Base-by-base conservation (phyloP, 371 early-diverging fungal genomes). In the Rhizomucor pusillus region DNA sequence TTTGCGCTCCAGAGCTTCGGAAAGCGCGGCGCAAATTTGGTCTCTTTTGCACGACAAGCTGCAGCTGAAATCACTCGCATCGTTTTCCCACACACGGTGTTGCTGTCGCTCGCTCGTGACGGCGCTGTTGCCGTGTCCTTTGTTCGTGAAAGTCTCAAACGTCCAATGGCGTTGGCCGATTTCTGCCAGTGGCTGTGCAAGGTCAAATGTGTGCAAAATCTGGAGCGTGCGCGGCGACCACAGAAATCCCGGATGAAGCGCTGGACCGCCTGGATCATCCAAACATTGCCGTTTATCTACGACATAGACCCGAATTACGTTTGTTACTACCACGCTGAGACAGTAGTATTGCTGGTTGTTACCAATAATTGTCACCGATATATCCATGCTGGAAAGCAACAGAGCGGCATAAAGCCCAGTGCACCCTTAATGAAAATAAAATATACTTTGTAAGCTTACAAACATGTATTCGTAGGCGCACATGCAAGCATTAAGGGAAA, bases 331-430 rank as follows among this genome's bases (percentile, higher is more conserved):
- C n/a, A n/a, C n/a, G n/a, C n/a, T n/a, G n/a, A 62, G 34, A 68
- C 62, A 18, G 63, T 50, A n/a, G n/a, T n/a, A n/a, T 29, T 29
- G 3, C 29, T 29, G 3, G 29, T 7, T 29, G 29, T 29, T 29
- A 29, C 29, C 29, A 29, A 29, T 29, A 29, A 29, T 29, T 7
- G 29, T 29, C 7, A 29, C 29, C 7, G 29, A 29, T 16, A 68
- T 44, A n/a, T 67, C 64, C 50, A 71, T 67, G 24, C 60, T 57
- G n/a, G 63, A 64, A 10, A 75, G 52, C 22, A 69, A n/a, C 16
- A 75, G 48, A 16, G 71, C 75, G 13, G 75, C 64, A 56, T 71
- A 69, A 18, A 75, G 59, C 2, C 75, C 71, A 25, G 65, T 59
- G 9, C 65, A 50, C n/a, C 71, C 75, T 74, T 41, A 43, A 34